Base-by-base conservation (phyloP, 208 protist genomes). In the Tritrichomonas foetus region DNA sequence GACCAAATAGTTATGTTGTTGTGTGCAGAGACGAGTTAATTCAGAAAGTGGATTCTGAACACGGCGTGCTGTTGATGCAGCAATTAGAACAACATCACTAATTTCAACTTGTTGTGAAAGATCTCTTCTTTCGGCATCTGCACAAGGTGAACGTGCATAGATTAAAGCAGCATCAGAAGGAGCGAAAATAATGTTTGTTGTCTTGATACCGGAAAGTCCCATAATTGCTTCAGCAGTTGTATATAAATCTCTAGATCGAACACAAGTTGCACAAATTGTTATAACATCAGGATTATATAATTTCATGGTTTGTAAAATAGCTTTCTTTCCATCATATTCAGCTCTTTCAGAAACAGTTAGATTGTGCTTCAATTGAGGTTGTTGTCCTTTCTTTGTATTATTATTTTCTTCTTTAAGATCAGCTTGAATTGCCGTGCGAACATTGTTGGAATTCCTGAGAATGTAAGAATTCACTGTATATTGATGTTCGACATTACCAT, bases 11-110 rank as follows among this genome's bases (percentile, higher is more conserved):
- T 89, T 89, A 0, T 57, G 0, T 49, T 89, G 0, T 89, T 25
- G 41, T 39, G 78, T 57, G 16, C 20, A 8, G 2, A 89, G 27
- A 14, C 78, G 8, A 14, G 41, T 53, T 8, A 89, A 33, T 57
- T 89, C 78, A 47, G 78, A 44, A 20, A 89, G 25, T 89, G 78
- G 78, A 50, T 89, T 89, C n/a, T 89, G 78, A 20, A 89, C 47
- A 57, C 78, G 25, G 11, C 78, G 25, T 25, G 78, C 78, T 53
- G 78, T 89, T 33, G 78, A 89, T 3, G 78, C 78, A 22, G 78
- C 78, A 61, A 89, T 61, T 5, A 89, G 30, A 20, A 89, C 44
- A 20, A 39, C 20, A 33, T 44, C 41, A 39, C 20, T 20, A 89
- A 53, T 47, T 33, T 25, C 25, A 2, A 1, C 5, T 50, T 89